Percentiles rank a stretch among this genome's conserved stretches.
Evolutionary conservation across 1,284 basidiomycete genomes (phyloP).

Genomic region (Cystobasidium sp.): DNA sequence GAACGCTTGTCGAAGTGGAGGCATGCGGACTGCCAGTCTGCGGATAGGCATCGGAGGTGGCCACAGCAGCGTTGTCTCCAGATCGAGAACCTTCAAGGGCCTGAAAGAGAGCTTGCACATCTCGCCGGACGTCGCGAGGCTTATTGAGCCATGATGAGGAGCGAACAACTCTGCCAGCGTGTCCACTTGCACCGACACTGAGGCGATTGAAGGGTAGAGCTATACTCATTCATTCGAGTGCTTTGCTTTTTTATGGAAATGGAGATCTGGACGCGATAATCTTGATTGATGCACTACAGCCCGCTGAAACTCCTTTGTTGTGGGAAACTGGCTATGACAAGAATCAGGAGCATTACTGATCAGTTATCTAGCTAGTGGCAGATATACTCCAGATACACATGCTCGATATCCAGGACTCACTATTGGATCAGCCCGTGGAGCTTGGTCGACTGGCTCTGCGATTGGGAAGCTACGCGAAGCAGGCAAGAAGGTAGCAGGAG

Average conservation of each 20-base stretch:
- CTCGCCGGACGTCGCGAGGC: background rate
- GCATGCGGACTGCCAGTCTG: background rate
- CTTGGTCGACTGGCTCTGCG: background rate
- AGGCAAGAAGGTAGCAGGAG: background rate
- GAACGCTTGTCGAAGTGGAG: background rate
- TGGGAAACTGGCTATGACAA: too few species aligned
- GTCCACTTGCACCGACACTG: background rate
- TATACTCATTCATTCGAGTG: constrained; percentile 29
- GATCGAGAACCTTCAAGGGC: constrained; percentile 3
- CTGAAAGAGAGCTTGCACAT: constrained; percentile 12
- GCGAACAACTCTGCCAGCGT: constrained; percentile 1
- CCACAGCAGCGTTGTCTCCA: background rate
- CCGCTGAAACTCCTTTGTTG: background rate
- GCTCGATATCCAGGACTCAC: constrained; percentile 5
- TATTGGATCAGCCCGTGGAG: background rate
- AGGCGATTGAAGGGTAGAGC: constrained; percentile 18
- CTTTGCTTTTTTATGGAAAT: background rate
- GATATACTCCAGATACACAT: too few species aligned
- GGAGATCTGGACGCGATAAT: background rate
- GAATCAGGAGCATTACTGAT: too few species aligned
- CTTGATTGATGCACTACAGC: background rate
- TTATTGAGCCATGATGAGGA: constrained; percentile 19
- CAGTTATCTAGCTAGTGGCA: too few species aligned
- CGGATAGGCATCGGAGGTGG: background rate
- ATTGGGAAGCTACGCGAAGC: too few species aligned